Percentiles rank a stretch among this genome's conserved stretches.
These are phyloP conservation scores for Tricholoma bakamatsutake DNA, from an alignment of 768 basidiomycete genomes.

Conservation along the genomic window DNA sequence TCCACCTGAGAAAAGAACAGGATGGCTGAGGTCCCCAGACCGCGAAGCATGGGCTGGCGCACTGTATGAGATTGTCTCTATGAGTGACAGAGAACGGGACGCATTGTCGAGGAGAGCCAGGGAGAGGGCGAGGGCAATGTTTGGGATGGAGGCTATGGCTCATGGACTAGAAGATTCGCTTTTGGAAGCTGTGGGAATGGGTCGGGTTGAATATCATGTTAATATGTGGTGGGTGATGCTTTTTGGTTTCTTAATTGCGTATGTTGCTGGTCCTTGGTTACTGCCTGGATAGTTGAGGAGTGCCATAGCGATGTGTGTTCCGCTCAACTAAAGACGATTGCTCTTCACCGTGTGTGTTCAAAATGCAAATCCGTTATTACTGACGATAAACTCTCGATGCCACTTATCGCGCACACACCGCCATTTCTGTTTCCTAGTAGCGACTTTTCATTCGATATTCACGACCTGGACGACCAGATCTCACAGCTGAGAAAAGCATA, in stretches of 20 bases:
- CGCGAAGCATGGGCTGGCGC: conserved; percentile 66
- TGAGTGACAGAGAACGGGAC: conserved; percentile 36
- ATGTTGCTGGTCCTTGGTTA: conserved; percentile 18
- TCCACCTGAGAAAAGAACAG: conserved; percentile 49
- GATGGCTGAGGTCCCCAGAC: conserved; percentile 67
- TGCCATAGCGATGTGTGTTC: not conserved
- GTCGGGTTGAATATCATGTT: conserved; percentile 18
- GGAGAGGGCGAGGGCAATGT: conserved; percentile 54
- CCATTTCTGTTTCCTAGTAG: too few relatives aligned
- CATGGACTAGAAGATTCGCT: conserved; percentile 51
- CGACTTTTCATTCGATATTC: too few relatives aligned
- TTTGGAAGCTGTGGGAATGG: conserved; percentile 50
- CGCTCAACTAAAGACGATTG: not conserved
- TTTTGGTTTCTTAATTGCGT: conserved; percentile 27
- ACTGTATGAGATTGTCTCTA: conserved; percentile 49
- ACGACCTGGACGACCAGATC: too few relatives aligned
- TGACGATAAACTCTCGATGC: not conserved
- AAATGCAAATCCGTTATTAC: not conserved
- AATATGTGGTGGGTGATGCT: conserved; percentile 21
- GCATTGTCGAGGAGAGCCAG: conserved; percentile 51
- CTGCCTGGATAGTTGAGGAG: not conserved
- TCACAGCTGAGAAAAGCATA: too few relatives aligned
- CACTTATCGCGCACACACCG: too few relatives aligned
- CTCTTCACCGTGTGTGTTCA: not conserved
- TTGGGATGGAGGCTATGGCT: conserved; percentile 77